These are phyloP conservation scores for Magnaporthiopsis rhizophila DNA, from an alignment of 2,329 filamentous ascomycete genomes.

Conservation along the genomic window DNA sequence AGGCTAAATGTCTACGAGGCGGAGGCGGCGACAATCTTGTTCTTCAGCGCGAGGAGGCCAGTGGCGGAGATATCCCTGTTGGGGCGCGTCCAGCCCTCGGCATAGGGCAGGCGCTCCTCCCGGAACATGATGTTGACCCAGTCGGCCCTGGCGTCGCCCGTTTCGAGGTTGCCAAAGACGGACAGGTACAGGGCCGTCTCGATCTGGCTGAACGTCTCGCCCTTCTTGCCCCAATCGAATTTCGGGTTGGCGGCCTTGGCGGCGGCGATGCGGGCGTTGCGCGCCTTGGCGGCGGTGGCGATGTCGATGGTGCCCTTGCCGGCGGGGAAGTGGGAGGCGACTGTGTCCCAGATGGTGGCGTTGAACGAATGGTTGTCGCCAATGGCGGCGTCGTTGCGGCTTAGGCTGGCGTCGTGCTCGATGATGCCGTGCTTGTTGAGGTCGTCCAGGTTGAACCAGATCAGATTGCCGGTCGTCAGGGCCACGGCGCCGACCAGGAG, in stretches of 20 bases:
- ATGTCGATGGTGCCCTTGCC: slow-evolving; percentile 22
- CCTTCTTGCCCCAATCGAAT: slow-evolving; percentile 1
- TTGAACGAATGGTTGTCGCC: slow-evolving; percentile 26
- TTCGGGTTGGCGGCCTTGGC: slow-evolving; percentile 10
- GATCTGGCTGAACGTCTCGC: slow-evolving; percentile 8
- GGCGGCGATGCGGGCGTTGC: not conserved
- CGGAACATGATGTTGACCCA: slow-evolving; percentile 11
- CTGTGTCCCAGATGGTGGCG: slow-evolving; percentile 10
- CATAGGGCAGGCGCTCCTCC: slow-evolving; percentile 11
- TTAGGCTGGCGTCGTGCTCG: slow-evolving; percentile 26
- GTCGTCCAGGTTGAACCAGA: slow-evolving; percentile 24
- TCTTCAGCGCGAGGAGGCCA: not conserved
- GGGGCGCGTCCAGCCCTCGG: slow-evolving; percentile 10
- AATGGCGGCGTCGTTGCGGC: slow-evolving; percentile 23
- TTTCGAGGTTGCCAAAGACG: slow-evolving; percentile 10
- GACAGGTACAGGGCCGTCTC: slow-evolving; percentile 11
- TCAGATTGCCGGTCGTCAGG: slow-evolving; percentile 18
- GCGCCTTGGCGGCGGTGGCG: not conserved
- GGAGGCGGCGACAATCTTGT: not conserved
- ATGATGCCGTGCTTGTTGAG: slow-evolving; percentile 24
- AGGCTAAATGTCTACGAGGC: too few relatives aligned
- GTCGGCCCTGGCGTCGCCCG: slow-evolving; percentile 8
- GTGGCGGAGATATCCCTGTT: not conserved
- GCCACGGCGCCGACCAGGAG: slow-evolving; percentile 19
- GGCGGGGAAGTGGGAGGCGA: not conserved